These are phyloP conservation scores for Voacanga thouarsii DNA, from an alignment of 257 asterid genomes.

Conservation along the genomic window DNA sequence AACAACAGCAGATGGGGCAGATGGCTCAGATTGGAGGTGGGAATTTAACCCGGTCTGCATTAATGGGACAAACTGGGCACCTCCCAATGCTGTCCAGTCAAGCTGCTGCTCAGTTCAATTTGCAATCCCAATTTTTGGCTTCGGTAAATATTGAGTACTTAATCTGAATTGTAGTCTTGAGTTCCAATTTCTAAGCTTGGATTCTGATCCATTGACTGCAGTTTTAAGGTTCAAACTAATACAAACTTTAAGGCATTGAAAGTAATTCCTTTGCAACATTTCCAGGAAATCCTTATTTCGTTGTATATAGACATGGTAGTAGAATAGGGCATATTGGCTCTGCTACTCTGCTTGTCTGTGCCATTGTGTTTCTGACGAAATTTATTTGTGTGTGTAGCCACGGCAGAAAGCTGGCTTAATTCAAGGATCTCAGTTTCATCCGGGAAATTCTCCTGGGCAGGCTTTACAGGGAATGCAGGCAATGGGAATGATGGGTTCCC, in stretches of 20 bases:
- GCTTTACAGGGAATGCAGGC: slow-evolving; percentile 69
- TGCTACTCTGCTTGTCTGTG: background rate
- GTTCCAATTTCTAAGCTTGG: background rate
- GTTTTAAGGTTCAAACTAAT: background rate
- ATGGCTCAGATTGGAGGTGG: slow-evolving; percentile 60
- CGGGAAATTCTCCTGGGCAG: slow-evolving; percentile 77
- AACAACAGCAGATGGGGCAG: slow-evolving; percentile 38
- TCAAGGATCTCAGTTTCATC: slow-evolving; percentile 80
- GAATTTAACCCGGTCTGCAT: slow-evolving; percentile 57
- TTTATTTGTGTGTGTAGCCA: slow-evolving; percentile 57
- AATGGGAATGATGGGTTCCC: slow-evolving; percentile 69
- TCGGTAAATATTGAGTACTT: slow-evolving; percentile 45
- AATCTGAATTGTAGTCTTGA: background rate
- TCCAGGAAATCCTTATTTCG: background rate
- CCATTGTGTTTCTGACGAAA: slow-evolving; percentile 24
- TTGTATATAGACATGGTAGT: background rate
- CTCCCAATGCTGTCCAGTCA: slow-evolving; percentile 79
- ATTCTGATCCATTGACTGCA: slow-evolving; percentile 4
- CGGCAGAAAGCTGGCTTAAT: slow-evolving; percentile 70
- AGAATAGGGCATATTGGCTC: background rate
- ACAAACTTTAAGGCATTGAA: background rate
- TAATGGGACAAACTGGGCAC: slow-evolving; percentile 79
- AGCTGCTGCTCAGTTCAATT: slow-evolving; percentile 68
- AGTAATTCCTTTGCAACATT: background rate
- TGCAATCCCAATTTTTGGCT: slow-evolving; percentile 67